These are phyloP conservation scores for Diatrype stigma DNA, from an alignment of 2,329 filamentous ascomycete genomes.

Conservation along the genomic window DNA sequence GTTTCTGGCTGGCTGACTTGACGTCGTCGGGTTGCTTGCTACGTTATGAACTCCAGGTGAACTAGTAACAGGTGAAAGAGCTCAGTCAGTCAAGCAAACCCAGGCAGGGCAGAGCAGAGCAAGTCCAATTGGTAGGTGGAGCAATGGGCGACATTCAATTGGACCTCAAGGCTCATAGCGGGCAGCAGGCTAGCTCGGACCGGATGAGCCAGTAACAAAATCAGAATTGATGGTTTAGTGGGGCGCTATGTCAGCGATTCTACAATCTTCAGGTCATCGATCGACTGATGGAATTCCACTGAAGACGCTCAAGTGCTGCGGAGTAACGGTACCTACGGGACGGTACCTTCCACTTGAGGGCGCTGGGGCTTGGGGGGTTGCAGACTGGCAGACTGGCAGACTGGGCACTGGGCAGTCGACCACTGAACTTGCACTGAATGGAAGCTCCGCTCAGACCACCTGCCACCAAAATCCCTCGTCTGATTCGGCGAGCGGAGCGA, in stretches of 20 bases:
- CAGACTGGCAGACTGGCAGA: too few relatives aligned
- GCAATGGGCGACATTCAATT: too few relatives aligned
- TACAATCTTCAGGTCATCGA: too few relatives aligned
- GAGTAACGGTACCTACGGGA: too few relatives aligned
- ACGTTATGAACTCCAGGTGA: background rate
- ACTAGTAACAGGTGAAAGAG: background rate
- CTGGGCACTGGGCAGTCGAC: too few relatives aligned
- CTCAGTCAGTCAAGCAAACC: background rate
- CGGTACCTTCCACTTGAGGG: too few relatives aligned
- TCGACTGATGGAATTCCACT: too few relatives aligned
- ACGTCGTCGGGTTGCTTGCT: conserved; percentile 7
- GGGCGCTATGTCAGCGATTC: background rate
- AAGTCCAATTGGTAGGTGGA: background rate
- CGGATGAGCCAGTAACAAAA: background rate
- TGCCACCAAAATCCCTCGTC: conserved; percentile 24
- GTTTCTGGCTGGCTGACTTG: conserved; percentile 6
- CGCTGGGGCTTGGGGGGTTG: too few relatives aligned
- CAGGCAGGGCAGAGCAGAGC: background rate
- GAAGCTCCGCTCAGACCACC: conserved; percentile 22
- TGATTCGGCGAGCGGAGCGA: too few relatives aligned
- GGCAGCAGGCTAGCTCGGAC: background rate
- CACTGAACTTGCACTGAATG: background rate
- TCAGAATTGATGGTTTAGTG: background rate
- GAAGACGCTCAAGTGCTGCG: too few relatives aligned
- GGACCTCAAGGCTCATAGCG: too few relatives aligned